Conservation (phyloP, 768 basidiomycete genomes). For the Suillus placidus region DNA sequence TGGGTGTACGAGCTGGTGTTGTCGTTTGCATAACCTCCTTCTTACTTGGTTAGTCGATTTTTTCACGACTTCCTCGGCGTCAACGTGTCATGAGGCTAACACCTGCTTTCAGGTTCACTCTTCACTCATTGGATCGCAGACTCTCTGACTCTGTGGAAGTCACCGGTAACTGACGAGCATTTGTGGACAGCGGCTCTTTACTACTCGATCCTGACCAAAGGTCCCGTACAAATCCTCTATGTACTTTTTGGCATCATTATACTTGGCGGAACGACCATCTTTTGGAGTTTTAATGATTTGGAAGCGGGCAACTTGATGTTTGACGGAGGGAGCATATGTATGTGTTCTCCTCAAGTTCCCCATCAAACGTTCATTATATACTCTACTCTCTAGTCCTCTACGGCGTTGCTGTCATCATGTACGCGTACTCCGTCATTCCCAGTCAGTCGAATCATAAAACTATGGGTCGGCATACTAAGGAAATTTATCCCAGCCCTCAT, state of each 20-base stretch:
- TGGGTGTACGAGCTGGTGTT: constrained; percentile 74
- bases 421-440: constrained; percentile 76
- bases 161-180: constrained; percentile 81
- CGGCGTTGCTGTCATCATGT: constrained; percentile 68
- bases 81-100: not conserved
- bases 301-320: constrained; percentile 88
- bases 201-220: constrained; percentile 76
- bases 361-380: constrained; percentile 9
- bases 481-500: constrained; percentile 48
- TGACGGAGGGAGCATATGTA: constrained; percentile 87
- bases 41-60: constrained; percentile 59
- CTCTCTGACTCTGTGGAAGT: constrained; percentile 87
- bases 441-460: constrained; percentile 50
- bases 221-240: constrained; percentile 58
- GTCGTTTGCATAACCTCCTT: constrained; percentile 81
- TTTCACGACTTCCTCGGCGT: not conserved
- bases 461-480: constrained; percentile 13
- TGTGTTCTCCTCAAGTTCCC: constrained; percentile 31
- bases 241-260: constrained; percentile 56
- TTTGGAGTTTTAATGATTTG: constrained; percentile 79
- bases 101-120: constrained; percentile 56
- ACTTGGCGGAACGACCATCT: constrained; percentile 66
- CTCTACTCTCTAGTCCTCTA: constrained; percentile 64
- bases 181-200: constrained; percentile 84
- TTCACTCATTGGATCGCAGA: constrained; percentile 96